phyloP scores from a whole-genome alignment of 2,329 filamentous ascomycete species.

The Colletotrichum eremochloae region DNA sequence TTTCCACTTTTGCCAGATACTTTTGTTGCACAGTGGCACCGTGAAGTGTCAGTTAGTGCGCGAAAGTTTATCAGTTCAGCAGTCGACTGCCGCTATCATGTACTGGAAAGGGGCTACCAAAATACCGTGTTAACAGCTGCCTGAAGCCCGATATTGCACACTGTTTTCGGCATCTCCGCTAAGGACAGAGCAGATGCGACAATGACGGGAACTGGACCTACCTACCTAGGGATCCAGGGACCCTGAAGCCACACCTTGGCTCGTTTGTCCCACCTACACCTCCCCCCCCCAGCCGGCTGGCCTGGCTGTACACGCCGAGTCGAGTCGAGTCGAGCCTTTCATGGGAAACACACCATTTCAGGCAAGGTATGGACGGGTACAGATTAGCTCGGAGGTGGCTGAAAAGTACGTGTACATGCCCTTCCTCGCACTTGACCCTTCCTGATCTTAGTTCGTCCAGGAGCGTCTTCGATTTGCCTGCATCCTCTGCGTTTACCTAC shows the following conservation, averaged over 20 bases:
- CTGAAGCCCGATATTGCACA: rapidly evolving
- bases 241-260: background rate
- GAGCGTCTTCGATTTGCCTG: conserved; percentile 17
- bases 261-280: background rate
- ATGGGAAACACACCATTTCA: background rate
- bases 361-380: background rate
- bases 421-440: conserved; percentile 11
- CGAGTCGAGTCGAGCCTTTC: background rate
- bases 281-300: background rate
- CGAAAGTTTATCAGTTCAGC: background rate
- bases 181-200: background rate
- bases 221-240: background rate
- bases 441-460: conserved; percentile 23
- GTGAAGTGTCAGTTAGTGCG: background rate
- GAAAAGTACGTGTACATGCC: background rate
- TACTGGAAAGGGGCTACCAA: background rate
- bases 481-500: conserved; percentile 30
- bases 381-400: background rate
- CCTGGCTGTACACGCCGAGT: background rate
- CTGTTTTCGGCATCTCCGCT: background rate
- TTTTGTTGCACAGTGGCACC: too few relatives aligned
- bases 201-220: background rate
- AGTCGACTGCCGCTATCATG: background rate
- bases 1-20: background rate
- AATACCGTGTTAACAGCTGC: background rate